A percentile compares a stretch with the other conserved stretches of the same genome.
Evolutionary conservation across 371 early-diverging fungal species (phyloP).

Genomic region (Zychaea mexicana): DNA sequence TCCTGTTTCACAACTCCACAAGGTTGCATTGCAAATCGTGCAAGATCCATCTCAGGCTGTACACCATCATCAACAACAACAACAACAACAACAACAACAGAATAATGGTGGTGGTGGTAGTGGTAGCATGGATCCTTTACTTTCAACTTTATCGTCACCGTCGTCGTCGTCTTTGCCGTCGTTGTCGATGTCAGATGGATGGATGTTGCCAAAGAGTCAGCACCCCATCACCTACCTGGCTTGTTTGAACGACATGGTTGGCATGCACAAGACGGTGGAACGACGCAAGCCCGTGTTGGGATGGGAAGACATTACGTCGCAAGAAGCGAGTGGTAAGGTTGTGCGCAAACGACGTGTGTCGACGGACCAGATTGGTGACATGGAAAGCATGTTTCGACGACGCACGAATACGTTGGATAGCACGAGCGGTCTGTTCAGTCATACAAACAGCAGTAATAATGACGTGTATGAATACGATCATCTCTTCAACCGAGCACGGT

Average conservation of each 20-base stretch:
- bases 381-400: conserved; percentile 11
- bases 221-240: conserved; percentile 69
- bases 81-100: conserved; percentile 4
- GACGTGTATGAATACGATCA: background rate
- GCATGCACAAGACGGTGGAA: conserved; percentile 70
- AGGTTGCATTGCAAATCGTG: conserved; percentile 83
- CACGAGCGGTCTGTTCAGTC: no score
- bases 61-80: conserved; percentile 3
- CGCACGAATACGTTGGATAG: conserved; percentile 20
- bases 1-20: conserved; percentile 90
- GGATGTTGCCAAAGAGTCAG: conserved; percentile 43
- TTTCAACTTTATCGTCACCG: background rate
- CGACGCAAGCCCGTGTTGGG: conserved; percentile 39
- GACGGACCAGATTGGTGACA: conserved; percentile 18
- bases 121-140: background rate
- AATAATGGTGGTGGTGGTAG: background rate
- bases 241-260: conserved; percentile 79
- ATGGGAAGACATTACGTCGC: conserved; percentile 21
- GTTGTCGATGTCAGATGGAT: background rate
- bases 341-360: conserved; percentile 52
- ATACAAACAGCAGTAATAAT: background rate
- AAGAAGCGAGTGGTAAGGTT: conserved; percentile 39
- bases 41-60: conserved; percentile 30
- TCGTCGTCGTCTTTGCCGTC: background rate
- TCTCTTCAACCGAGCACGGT: conserved; percentile 17